phyloP scores from a whole-genome alignment of 257 asterid genomes.

The Thymus mandschuricus region DNA sequence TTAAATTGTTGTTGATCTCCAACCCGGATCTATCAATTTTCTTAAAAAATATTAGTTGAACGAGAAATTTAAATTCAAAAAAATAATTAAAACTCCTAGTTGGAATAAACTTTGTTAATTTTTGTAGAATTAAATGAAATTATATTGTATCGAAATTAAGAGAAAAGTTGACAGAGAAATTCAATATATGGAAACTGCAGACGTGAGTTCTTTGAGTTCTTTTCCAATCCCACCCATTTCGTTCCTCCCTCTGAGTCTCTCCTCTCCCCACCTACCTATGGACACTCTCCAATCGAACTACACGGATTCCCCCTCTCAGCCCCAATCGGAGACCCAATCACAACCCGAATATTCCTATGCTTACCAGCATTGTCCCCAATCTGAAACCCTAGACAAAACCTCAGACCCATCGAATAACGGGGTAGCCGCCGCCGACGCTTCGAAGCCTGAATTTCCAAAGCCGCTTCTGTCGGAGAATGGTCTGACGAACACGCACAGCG shows the following conservation, averaged over 20 bases:
- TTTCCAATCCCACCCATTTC: neutral
- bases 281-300: conserved; percentile 70
- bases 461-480: conserved; percentile 68
- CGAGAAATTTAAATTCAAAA: too few species aligned
- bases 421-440: conserved; percentile 24
- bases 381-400: conserved; percentile 66
- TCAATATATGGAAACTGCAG: too few species aligned
- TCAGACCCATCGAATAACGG: conserved; percentile 47
- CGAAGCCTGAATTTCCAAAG: conserved; percentile 48
- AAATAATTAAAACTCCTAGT: too few species aligned
- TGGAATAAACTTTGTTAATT: too few species aligned
- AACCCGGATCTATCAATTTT: too few species aligned
- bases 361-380: conserved; percentile 30
- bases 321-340: conserved; percentile 41
- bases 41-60: too few species aligned
- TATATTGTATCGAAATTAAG: too few species aligned
- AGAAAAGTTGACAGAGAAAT: too few species aligned
- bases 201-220: neutral
- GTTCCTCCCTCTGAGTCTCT: neutral
- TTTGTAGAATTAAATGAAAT: too few species aligned
- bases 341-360: conserved; percentile 36
- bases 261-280: conserved; percentile 38
- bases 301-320: conserved; percentile 54
- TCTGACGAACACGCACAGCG: conserved; percentile 67
- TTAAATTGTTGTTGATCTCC: too few species aligned